phyloP scores from a whole-genome alignment of 2,329 filamentous ascomycete species.

The Sporothrix sp. region DNA sequence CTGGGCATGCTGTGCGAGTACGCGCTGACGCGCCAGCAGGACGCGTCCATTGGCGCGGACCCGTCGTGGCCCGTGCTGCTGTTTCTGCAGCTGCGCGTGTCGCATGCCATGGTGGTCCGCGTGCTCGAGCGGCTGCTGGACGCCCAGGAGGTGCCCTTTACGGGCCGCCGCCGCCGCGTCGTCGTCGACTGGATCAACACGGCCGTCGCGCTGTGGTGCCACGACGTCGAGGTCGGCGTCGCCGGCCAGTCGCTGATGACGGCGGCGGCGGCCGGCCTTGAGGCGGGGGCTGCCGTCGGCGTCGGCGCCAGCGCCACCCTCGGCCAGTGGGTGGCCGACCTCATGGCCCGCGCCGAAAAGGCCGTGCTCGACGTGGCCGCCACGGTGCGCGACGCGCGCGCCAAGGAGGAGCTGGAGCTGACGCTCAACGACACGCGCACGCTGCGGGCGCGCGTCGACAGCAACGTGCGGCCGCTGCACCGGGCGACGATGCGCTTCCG shows the following conservation, averaged over 20 bases:
- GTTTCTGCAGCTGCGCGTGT: constrained; percentile 46
- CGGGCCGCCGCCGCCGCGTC: constrained; percentile 37
- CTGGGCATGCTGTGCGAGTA: constrained; percentile 56
- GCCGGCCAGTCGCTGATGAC: no score
- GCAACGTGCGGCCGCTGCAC: constrained; percentile 14
- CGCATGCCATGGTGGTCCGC: constrained; percentile 45
- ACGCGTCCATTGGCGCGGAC: constrained; percentile 47
- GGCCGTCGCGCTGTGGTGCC: constrained; percentile 40
- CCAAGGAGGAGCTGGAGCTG: constrained; percentile 18
- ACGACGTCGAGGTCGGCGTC: constrained; percentile 38
- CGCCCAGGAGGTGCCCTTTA: constrained; percentile 50
- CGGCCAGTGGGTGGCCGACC: constrained; percentile 37
- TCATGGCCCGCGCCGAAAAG: constrained; percentile 41
- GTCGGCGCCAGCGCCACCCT: constrained; percentile 27
- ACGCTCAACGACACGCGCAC: constrained; percentile 18
- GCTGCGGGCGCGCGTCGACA: constrained; percentile 19
- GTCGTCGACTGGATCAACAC: constrained; percentile 47
- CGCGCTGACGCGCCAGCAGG: constrained; percentile 47
- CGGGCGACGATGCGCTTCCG: constrained; percentile 14
- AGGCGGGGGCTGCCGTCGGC: neutral
- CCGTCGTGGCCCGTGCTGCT: constrained; percentile 48
- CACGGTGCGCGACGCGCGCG: constrained; percentile 24
- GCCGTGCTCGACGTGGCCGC: constrained; percentile 29
- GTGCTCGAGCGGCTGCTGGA: constrained; percentile 49
- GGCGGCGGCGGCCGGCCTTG: constrained; percentile 23